A percentile compares a stretch with the other conserved stretches of the same genome.
Evolutionary conservation across 2,329 filamentous ascomycete genomes (phyloP).

Genomic region (Didymellaceae sp.): DNA sequence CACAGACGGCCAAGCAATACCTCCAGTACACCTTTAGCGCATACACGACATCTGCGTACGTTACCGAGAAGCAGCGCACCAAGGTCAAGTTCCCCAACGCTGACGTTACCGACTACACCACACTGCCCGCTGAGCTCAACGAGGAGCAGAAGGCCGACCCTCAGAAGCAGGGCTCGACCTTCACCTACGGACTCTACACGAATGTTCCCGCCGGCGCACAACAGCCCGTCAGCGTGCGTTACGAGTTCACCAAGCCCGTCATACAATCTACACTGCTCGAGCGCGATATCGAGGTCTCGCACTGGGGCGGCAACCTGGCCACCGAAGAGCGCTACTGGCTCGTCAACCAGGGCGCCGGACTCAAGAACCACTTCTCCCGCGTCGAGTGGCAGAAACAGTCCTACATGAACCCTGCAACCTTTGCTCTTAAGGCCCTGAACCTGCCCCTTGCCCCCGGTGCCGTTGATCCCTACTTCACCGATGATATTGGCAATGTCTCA

Average conservation of each 20-base stretch:
- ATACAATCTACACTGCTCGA: conserved; percentile 80
- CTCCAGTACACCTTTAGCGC: conserved; percentile 85
- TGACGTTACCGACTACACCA: conserved; percentile 85
- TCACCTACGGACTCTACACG: conserved; percentile 89
- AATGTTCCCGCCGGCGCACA: conserved; percentile 78
- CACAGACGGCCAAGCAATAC: conserved; percentile 87
- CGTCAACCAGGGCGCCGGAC: conserved; percentile 81
- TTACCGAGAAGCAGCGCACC: conserved; percentile 92
- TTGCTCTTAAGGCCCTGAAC: conserved; percentile 80
- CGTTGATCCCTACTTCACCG: conserved; percentile 89
- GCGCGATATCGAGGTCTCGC: conserved; percentile 91
- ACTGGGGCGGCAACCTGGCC: conserved; percentile 97
- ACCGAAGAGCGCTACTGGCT: conserved; percentile 94
- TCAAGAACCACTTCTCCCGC: conserved; percentile 60
- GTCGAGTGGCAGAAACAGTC: conserved; percentile 55
- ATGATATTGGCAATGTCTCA: conserved; percentile 95
- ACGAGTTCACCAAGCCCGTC: conserved; percentile 94
- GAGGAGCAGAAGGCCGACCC: conserved; percentile 71
- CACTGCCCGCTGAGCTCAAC: conserved; percentile 64
- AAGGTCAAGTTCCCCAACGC: conserved; percentile 86
- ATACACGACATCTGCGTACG: conserved; percentile 83
- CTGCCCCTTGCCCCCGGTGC: conserved; percentile 82
- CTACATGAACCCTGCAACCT: conserved; percentile 78
- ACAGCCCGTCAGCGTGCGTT: conserved; percentile 79
- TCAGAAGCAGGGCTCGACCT: conserved; percentile 81